Evolutionary conservation across 768 basidiomycete species (phyloP).

Genomic region (Dioszegia crocea): DNA sequence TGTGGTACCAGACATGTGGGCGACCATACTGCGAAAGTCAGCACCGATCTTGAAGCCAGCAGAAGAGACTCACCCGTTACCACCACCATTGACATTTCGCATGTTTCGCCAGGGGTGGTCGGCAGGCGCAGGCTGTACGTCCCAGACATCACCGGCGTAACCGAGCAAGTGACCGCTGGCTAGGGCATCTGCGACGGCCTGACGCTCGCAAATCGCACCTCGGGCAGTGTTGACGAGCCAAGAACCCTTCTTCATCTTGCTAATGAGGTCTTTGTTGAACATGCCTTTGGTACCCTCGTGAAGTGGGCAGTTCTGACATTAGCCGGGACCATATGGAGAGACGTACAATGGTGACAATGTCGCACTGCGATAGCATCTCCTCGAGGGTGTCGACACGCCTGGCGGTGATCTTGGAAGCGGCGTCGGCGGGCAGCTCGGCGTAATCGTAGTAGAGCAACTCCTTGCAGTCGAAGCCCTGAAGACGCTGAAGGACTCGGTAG

Average conservation of each 20-base stretch:
- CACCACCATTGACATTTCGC: conserved; percentile 64
- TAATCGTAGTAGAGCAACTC: conserved; percentile 90
- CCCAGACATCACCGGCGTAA: conserved; percentile 48
- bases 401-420: conserved; percentile 55
- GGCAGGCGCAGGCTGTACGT: conserved; percentile 77
- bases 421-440: conserved; percentile 62
- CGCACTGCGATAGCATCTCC: conserved; percentile 54
- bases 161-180: conserved; percentile 70
- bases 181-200: conserved; percentile 72
- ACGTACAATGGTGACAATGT: conserved; percentile 46
- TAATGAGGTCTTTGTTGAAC: conserved; percentile 73
- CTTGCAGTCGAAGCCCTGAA: conserved; percentile 75
- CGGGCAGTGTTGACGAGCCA: conserved; percentile 93
- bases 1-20: conserved; percentile 61
- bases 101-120: conserved; percentile 81
- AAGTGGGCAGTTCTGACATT: conserved; percentile 51
- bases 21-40: conserved; percentile 69
- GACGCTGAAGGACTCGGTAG: conserved; percentile 64
- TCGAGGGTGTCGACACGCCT: conserved; percentile 75
- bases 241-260: conserved; percentile 85
- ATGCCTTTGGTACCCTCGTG: conserved; percentile 79
- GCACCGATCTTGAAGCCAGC: conserved; percentile 50
- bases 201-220: conserved; percentile 82
- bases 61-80: background rate
- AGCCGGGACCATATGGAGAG: background rate